A percentile compares a stretch with the other conserved stretches of the same genome.
These are phyloP conservation scores for Cicer pinnatifidum DNA, from an alignment of 306 rosid genomes.

Conservation along the genomic window DNA sequence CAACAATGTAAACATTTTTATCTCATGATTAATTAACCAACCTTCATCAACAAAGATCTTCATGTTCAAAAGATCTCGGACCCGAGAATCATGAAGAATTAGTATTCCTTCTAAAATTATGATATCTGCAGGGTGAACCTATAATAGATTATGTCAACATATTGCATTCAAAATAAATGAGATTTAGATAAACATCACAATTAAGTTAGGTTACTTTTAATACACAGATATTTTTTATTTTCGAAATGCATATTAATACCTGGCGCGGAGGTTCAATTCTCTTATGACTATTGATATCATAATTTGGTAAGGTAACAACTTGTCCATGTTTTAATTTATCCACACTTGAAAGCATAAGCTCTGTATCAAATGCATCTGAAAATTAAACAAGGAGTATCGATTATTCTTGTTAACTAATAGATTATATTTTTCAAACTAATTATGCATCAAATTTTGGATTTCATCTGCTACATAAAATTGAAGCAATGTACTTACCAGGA, in stretches of 20 bases:
- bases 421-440: not conserved
- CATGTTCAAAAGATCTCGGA: slow-evolving; percentile 83
- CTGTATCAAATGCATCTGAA: slow-evolving; percentile 82
- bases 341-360: slow-evolving; percentile 64
- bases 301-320: slow-evolving; percentile 73
- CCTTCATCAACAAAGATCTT: slow-evolving; percentile 97
- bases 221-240: not conserved
- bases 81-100: slow-evolving; percentile 77
- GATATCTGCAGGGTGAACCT: slow-evolving; percentile 83
- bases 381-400: not conserved
- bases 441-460: not conserved
- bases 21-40: slow-evolving; percentile 49
- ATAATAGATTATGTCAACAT: not conserved
- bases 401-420: not conserved
- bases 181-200: too few species aligned
- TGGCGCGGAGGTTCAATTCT: slow-evolving; percentile 59
- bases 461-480: not conserved
- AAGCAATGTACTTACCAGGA: slow-evolving; percentile 70
- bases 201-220: too few species aligned
- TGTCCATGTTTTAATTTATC: slow-evolving; percentile 74
- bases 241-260: slow-evolving; percentile 45
- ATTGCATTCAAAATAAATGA: not conserved
- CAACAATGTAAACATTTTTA: not conserved
- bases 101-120: slow-evolving; percentile 85
- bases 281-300: slow-evolving; percentile 65